Percentiles rank a stretch among this genome's conserved stretches.
phyloP scores from a whole-genome alignment of 2,329 filamentous ascomycete species.

The Fusarium ambrosium region DNA sequence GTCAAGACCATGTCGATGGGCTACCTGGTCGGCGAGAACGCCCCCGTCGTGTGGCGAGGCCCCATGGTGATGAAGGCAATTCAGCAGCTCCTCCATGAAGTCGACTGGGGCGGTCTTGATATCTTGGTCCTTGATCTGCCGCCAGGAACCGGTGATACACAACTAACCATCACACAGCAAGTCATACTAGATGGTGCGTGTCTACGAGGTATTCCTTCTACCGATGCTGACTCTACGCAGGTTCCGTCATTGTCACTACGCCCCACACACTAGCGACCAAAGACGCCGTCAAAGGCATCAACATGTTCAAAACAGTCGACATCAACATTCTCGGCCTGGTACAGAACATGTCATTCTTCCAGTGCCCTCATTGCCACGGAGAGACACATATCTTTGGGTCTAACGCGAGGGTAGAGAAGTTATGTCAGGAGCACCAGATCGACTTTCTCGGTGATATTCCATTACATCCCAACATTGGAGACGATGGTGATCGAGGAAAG shows the following conservation, averaged over 20 bases:
- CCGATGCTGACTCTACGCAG: slow-evolving; percentile 53
- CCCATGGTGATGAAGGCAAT: slow-evolving; percentile 98
- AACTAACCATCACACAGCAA: slow-evolving; percentile 97
- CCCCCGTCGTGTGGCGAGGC: slow-evolving; percentile 93
- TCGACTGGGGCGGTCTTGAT: slow-evolving; percentile 92
- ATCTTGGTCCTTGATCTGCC: slow-evolving; percentile 91
- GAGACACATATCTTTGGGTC: slow-evolving; percentile 82
- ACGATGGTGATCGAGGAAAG: slow-evolving; percentile 87
- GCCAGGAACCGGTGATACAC: slow-evolving; percentile 94
- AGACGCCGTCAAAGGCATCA: slow-evolving; percentile 91
- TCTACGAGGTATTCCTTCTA: background rate
- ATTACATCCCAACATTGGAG: slow-evolving; percentile 86
- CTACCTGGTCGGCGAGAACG: slow-evolving; percentile 83
- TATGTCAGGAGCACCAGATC: slow-evolving; percentile 80
- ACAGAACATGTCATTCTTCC: slow-evolving; percentile 91
- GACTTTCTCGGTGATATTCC: slow-evolving; percentile 91
- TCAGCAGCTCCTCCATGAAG: slow-evolving; percentile 94
- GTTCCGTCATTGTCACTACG: slow-evolving; percentile 89
- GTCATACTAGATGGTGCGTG: slow-evolving; percentile 82
- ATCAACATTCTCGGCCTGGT: slow-evolving; percentile 89
- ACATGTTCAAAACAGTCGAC: slow-evolving; percentile 90
- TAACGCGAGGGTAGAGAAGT: slow-evolving; percentile 71
- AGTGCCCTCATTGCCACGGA: slow-evolving; percentile 82
- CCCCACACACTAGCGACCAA: slow-evolving; percentile 93
- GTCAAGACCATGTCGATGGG: slow-evolving; percentile 99